Base-by-base conservation (phyloP, 352 stramenopile species). In the Bremia lactucae region DNA sequence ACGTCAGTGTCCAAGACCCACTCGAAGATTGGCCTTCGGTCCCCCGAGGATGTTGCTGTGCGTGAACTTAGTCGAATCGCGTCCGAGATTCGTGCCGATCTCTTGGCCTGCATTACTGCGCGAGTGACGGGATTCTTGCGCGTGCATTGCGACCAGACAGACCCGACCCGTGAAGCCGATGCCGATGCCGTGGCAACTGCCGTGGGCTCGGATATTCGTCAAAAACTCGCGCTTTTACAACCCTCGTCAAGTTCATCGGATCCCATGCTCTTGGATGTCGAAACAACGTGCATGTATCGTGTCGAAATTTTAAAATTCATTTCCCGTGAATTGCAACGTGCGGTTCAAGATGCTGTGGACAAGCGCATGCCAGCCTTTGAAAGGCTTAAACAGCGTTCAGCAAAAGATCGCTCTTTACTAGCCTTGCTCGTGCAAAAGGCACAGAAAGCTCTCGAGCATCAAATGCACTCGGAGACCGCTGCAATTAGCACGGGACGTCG, bases 291-390 rank as follows among this genome's bases (percentile, higher is more conserved):
- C 52, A 88, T 86, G 73, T 88, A 88, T 49, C 72, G 72, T 36
- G 69, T 88, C 31, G 76, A 88, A 69, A 86, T 88, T 52, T 65
- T 88, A 37, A 88, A 88, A 61, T 86, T 79, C 40, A 79, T 86
- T 22, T 86, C 76, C 1, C 75, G 77, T 16, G 76, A 88, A 38
- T 62, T 88, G 16, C 72, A 72, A n/a, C 76, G 76, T 29, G 68
- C 76, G 0, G 72, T 88, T 25, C 63, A 75, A 13, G 72, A 88
- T 14, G 63, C 76, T 7, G 66, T 86, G 0, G 71, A 88, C 50
- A 84, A 83, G 37, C 61, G 71, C 9, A 52, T 88, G 0, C 66
- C 67, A 10, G 49, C 62, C 38, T 46, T 52, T 4, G 62, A 74
- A 25, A 86, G 83, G 59, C 72, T 86, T 34, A 61, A 67, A 40